These are phyloP conservation scores for Dimargaris cristalligena DNA, from an alignment of 192 early-diverging fungal species.

Conservation along the genomic window DNA sequence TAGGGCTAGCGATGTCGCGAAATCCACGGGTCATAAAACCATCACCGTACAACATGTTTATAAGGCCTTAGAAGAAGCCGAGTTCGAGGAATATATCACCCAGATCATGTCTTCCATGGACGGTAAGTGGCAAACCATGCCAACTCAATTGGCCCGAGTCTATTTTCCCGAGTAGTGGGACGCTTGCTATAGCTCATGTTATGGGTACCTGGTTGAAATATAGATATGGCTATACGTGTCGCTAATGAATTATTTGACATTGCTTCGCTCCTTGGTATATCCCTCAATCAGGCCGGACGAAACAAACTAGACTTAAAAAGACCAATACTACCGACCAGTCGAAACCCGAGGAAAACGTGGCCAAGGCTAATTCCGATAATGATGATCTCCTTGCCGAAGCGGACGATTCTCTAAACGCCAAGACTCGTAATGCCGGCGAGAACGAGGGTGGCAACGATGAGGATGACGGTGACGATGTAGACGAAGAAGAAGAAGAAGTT, in stretches of 20 bases:
- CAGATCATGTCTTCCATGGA: background rate
- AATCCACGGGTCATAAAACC: background rate
- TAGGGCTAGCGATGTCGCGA: conserved; percentile 4
- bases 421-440: background rate
- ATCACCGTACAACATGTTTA: background rate
- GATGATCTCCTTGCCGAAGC: no score
- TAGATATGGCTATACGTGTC: background rate
- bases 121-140: background rate
- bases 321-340: background rate
- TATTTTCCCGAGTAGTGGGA: background rate
- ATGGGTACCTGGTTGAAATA: background rate
- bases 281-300: background rate
- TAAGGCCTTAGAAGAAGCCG: background rate
- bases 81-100: background rate
- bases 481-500: background rate
- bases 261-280: background rate
- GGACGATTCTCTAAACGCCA: background rate
- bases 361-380: background rate
- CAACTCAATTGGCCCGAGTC: background rate
- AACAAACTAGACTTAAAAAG: background rate
- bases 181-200: background rate
- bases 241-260: background rate
- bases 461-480: background rate
- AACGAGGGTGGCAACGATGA: background rate
- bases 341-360: background rate